These are phyloP conservation scores for Arctium lappa DNA, from an alignment of 129 eudicot genomes.

Conservation along the genomic window DNA sequence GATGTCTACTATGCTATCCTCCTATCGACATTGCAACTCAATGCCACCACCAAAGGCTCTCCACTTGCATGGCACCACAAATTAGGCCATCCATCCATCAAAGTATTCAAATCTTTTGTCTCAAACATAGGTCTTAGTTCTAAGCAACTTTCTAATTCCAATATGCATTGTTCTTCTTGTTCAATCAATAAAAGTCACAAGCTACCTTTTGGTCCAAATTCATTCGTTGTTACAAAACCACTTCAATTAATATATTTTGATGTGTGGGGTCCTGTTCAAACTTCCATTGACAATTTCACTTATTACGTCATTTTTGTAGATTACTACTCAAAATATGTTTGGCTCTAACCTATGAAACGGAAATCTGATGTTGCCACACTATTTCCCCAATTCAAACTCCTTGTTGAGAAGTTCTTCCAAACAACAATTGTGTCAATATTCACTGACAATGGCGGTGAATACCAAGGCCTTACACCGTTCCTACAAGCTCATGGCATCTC, in stretches of 20 bases:
- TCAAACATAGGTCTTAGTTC: not conserved
- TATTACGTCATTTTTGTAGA: not conserved
- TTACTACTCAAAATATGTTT: not conserved
- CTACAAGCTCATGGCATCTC: not conserved
- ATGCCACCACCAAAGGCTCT: not conserved
- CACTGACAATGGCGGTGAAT: not conserved
- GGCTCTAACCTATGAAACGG: not conserved
- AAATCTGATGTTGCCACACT: not conserved
- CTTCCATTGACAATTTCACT: too few species aligned
- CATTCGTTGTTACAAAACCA: not conserved
- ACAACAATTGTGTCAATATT: not conserved
- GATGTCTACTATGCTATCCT: not conserved
- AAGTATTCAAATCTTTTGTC: not conserved
- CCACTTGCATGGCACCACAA: not conserved
- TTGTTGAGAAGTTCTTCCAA: not conserved
- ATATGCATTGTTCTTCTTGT: not conserved
- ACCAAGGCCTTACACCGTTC: not conserved
- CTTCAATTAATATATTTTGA: not conserved
- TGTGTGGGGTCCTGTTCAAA: not conserved
- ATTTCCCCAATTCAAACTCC: not conserved
- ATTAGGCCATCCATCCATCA: constrained; percentile 3
- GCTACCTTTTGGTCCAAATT: not conserved
- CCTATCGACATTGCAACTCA: not conserved
- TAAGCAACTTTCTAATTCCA: not conserved
- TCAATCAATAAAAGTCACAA: not conserved